Evolutionary conservation across 2,329 filamentous ascomycete genomes (phyloP).

Genomic region (Paraphaeosphaeria sporulosa): DNA sequence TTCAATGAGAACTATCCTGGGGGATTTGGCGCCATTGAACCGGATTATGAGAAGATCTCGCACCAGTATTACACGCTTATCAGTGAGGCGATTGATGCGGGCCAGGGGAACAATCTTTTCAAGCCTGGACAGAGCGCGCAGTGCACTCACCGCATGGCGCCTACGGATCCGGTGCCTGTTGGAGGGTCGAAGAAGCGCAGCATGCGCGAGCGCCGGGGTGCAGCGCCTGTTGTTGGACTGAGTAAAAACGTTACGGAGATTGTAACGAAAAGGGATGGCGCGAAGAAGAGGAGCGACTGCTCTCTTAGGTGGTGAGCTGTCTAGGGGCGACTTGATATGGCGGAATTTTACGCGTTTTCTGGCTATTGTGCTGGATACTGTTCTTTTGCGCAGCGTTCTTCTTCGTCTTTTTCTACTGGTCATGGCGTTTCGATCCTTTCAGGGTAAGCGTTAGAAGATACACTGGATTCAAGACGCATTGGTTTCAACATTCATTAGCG

Average conservation of each 20-base stretch:
- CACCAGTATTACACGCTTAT: slow-evolving; percentile 12
- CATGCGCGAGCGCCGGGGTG: slow-evolving; percentile 1
- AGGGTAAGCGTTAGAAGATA: too few species aligned
- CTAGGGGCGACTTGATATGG: not conserved
- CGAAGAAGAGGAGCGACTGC: not conserved
- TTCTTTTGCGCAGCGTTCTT: too few species aligned
- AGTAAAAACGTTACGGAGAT: not conserved
- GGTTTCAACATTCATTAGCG: too few species aligned
- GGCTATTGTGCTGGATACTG: too few species aligned
- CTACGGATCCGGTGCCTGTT: not conserved
- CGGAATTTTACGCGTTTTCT: not conserved
- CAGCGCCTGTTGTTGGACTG: not conserved
- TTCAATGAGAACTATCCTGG: slow-evolving; percentile 25
- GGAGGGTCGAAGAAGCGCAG: slow-evolving; percentile 2
- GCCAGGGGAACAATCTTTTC: slow-evolving; percentile 8
- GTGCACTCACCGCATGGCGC: slow-evolving; percentile 12
- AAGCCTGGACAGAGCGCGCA: slow-evolving; percentile 4
- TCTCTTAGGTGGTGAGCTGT: not conserved
- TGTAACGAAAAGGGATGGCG: not conserved
- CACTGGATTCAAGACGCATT: too few species aligned
- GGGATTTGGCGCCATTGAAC: slow-evolving; percentile 18
- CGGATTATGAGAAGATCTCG: slow-evolving; percentile 4
- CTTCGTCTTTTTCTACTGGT: too few species aligned
- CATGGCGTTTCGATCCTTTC: too few species aligned
- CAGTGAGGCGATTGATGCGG: slow-evolving; percentile 5